These are phyloP conservation scores for Blastomyces parvus DNA, from an alignment of 2,329 filamentous ascomycete species.

Conservation along the genomic window DNA sequence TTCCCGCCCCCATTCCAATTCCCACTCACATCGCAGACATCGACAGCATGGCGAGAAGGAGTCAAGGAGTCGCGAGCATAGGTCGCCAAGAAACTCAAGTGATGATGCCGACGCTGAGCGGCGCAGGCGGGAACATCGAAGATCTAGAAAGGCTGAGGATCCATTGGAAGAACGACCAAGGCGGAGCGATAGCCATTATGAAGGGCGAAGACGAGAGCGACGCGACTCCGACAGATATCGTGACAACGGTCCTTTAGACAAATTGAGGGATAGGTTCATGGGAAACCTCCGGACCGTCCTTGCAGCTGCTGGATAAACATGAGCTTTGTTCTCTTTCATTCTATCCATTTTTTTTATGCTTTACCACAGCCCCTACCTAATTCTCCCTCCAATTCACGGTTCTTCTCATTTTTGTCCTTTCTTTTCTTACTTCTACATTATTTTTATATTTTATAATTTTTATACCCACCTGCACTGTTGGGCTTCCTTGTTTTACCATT, in stretches of 20 bases:
- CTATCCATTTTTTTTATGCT: neutral
- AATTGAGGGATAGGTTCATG: conserved; percentile 12
- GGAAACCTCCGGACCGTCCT: conserved; percentile 13
- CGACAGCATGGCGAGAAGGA: conserved; percentile 13
- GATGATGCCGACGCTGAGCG: conserved; percentile 2
- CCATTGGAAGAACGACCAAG: conserved; percentile 2
- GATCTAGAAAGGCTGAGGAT: conserved; percentile 9
- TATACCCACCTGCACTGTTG: neutral
- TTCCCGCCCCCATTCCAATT: conserved; percentile 22
- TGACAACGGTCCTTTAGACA: conserved; percentile 9
- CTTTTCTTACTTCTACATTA: neutral
- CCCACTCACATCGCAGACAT: conserved; percentile 19
- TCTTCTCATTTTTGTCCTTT: neutral
- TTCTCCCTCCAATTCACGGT: neutral
- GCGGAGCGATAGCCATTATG: conserved; percentile 12
- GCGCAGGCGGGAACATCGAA: conserved; percentile 8
- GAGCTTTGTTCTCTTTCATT: neutral
- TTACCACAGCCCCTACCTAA: neutral
- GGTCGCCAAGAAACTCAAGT: conserved; percentile 4
- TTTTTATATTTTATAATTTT: neutral
- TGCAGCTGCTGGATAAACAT: conserved; percentile 7
- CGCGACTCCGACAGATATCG: conserved; percentile 7
- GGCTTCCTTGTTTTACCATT: neutral
- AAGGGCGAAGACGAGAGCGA: conserved; percentile 10
- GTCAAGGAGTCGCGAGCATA: conserved; percentile 6